Percentiles rank a stretch among this genome's conserved stretches.
These are phyloP conservation scores for Fusarium solani-melongenae DNA, from an alignment of 2,329 filamentous ascomycete species.

Conservation along the genomic window DNA sequence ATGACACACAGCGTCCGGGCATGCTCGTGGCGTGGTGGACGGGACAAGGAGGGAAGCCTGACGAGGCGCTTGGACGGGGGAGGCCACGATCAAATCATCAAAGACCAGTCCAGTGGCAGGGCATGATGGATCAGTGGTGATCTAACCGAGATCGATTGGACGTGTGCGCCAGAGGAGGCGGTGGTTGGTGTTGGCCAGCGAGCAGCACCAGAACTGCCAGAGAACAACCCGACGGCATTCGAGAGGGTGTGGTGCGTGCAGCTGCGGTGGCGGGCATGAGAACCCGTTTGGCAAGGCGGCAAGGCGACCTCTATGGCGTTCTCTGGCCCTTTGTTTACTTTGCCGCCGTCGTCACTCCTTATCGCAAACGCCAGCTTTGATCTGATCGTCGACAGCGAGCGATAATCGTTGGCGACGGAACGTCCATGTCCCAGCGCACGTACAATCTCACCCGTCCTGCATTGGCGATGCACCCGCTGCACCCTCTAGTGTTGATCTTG, in stretches of 20 bases:
- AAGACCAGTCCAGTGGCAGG: conserved; percentile 10
- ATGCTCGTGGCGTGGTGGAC: conserved; percentile 26
- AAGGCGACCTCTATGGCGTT: conserved; percentile 12
- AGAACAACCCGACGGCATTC: conserved; percentile 14
- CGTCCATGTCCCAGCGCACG: not conserved
- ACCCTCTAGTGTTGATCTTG: not conserved
- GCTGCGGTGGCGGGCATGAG: conserved; percentile 1
- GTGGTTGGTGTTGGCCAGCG: conserved; percentile 2
- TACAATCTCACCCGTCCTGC: conserved; percentile 7
- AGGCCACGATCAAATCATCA: not conserved
- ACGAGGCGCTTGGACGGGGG: conserved; percentile 28
- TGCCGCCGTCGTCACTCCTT: conserved; percentile 35
- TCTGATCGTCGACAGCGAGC: not conserved
- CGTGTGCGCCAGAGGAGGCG: conserved; percentile 22
- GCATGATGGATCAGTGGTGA: conserved; percentile 25
- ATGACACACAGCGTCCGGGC: conserved; percentile 29
- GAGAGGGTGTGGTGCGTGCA: conserved; percentile 21
- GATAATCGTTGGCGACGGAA: conserved; percentile 15
- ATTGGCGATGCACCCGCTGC: not conserved
- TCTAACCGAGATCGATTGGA: conserved; percentile 40
- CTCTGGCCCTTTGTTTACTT: conserved; percentile 7
- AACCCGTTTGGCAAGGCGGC: conserved; percentile 18
- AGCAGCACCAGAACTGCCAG: conserved; percentile 15
- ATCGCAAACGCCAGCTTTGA: conserved; percentile 17
- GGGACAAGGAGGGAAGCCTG: conserved; percentile 14